These are phyloP conservation scores for Hypoxylon sp. DNA, from an alignment of 2,329 filamentous ascomycete species.

Conservation along the genomic window DNA sequence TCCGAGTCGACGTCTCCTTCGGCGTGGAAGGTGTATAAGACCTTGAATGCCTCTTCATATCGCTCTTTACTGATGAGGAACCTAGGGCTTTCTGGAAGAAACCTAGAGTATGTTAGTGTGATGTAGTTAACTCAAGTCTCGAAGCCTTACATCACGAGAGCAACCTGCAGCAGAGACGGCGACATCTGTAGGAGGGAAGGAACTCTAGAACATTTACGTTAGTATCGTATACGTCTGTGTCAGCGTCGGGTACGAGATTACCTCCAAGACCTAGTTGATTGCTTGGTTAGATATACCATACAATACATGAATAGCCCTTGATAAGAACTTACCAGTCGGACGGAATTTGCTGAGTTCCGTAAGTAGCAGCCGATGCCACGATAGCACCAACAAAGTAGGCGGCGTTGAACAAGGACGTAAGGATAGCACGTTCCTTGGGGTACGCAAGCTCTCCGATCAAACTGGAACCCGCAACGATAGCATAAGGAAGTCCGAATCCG, in stretches of 20 bases:
- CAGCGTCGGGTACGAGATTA: conserved; percentile 42
- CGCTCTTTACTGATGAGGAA: conserved; percentile 45
- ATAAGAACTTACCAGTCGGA: conserved; percentile 40
- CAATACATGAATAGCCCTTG: background rate
- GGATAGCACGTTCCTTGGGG: conserved; percentile 66
- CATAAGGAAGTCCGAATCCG: conserved; percentile 68
- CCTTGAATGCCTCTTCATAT: conserved; percentile 43
- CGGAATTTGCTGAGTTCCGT: conserved; percentile 51
- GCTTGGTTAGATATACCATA: conserved; percentile 22
- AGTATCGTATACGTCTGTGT: background rate
- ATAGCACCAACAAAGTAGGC: conserved; percentile 65
- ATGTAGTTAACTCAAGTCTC: too few relatives aligned
- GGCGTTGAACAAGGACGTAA: conserved; percentile 67
- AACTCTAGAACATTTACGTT: conserved; percentile 48
- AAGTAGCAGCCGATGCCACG: conserved; percentile 56
- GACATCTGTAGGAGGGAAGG: conserved; percentile 56
- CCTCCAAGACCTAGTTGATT: conserved; percentile 42
- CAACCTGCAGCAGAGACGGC: conserved; percentile 50
- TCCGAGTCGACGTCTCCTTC: conserved; percentile 56
- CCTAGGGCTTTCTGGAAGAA: conserved; percentile 45
- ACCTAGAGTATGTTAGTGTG: conserved; percentile 32
- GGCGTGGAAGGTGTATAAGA: conserved; percentile 51
- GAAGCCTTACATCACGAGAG: conserved; percentile 49
- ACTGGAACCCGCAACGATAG: conserved; percentile 64
- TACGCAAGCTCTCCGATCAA: conserved; percentile 68